phyloP scores from a whole-genome alignment of 2,329 filamentous ascomycete species.

The Ilyonectria destructans region DNA sequence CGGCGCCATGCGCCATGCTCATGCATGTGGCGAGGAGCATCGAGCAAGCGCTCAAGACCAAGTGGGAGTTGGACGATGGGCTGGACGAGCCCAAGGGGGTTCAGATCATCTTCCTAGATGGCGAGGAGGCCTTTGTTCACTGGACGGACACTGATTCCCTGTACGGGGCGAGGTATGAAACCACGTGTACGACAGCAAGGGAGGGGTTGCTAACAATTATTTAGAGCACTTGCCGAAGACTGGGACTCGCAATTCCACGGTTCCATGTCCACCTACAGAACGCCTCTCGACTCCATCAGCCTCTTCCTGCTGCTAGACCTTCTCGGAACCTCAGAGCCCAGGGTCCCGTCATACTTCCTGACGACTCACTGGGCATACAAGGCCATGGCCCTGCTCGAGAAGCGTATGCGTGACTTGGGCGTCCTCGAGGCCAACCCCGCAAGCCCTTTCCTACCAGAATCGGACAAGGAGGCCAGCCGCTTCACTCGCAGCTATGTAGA shows the following conservation, averaged over 20 bases:
- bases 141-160: slow-evolving; percentile 90
- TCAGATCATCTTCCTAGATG: slow-evolving; percentile 92
- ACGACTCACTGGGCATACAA: slow-evolving; percentile 96
- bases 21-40: slow-evolving; percentile 88
- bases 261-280: slow-evolving; percentile 82
- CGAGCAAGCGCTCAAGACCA: slow-evolving; percentile 83
- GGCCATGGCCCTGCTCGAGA: slow-evolving; percentile 81
- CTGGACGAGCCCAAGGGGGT: slow-evolving; percentile 86
- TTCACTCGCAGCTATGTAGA: slow-evolving; percentile 73
- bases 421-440: slow-evolving; percentile 74
- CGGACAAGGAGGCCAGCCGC: slow-evolving; percentile 65
- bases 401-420: slow-evolving; percentile 77
- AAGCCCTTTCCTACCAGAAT: slow-evolving; percentile 76
- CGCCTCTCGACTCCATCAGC: slow-evolving; percentile 83
- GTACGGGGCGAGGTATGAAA: slow-evolving; percentile 84
- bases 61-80: slow-evolving; percentile 76
- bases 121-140: slow-evolving; percentile 89
- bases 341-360: slow-evolving; percentile 88
- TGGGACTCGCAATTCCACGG: slow-evolving; percentile 84
- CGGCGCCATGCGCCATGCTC: slow-evolving; percentile 94
- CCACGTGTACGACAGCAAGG: not conserved
- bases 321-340: slow-evolving; percentile 79
- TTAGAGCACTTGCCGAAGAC: slow-evolving; percentile 79
- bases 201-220: slow-evolving; percentile 20
- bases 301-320: slow-evolving; percentile 95